These are phyloP conservation scores for Tylopilus sp. DNA, from an alignment of 768 basidiomycete genomes.

Conservation along the genomic window DNA sequence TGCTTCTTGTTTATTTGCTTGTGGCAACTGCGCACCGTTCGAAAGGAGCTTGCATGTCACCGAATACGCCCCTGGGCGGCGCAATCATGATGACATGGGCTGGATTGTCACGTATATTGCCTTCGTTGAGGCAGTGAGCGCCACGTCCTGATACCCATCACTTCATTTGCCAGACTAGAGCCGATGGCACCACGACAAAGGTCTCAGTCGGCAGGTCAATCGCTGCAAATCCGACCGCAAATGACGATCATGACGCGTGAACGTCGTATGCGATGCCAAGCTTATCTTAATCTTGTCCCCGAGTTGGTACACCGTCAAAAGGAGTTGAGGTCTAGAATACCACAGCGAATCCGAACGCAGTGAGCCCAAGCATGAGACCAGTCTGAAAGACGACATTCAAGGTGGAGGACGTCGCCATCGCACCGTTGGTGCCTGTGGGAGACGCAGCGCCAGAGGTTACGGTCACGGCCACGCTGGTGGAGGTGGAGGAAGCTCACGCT, in stretches of 20 bases:
- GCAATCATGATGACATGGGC: no score
- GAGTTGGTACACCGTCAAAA: background rate
- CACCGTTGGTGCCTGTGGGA: conserved; percentile 6
- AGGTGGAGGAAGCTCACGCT: background rate
- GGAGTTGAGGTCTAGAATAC: conserved; percentile 13
- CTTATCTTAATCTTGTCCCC: background rate
- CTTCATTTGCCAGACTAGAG: no score
- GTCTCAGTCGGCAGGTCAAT: no score
- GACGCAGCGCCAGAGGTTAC: background rate
- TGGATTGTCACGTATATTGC: no score
- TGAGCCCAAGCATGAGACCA: conserved; percentile 16
- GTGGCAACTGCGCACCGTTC: no score
- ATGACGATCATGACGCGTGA: background rate
- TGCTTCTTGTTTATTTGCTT: no score
- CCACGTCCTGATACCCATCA: no score
- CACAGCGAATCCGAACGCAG: conserved; percentile 16
- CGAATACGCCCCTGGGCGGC: no score
- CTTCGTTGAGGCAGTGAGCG: no score
- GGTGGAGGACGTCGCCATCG: background rate
- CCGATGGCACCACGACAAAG: no score
- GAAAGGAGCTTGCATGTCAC: no score
- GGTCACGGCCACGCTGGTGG: background rate
- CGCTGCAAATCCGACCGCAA: no score
- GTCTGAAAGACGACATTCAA: conserved; percentile 14
- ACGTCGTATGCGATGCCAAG: background rate